Conservation (phyloP, 169 alveolate genomes). For the Cystoisospora suis region DNA sequence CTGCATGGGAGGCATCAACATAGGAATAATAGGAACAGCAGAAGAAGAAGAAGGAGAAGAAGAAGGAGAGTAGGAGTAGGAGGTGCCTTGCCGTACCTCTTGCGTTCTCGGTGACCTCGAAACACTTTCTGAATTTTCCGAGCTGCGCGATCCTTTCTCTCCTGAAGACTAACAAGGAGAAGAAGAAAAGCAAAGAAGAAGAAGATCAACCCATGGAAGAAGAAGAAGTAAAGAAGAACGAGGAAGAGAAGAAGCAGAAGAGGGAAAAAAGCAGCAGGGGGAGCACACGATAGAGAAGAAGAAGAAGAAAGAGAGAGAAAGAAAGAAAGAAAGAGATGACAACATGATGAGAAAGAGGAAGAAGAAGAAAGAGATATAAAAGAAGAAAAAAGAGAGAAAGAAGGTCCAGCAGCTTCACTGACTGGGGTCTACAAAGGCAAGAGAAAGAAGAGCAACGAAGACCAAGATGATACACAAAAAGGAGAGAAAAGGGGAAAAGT, state of each 20-base stretch:
- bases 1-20: background rate
- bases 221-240: background rate
- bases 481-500: background rate
- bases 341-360: background rate
- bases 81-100: background rate
- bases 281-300: background rate
- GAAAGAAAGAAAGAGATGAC: background rate
- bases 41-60: background rate
- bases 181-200: background rate
- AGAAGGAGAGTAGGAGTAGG: background rate
- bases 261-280: background rate
- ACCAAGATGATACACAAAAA: background rate
- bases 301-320: background rate
- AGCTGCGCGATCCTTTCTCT: conserved; percentile 33
- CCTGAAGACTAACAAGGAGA: background rate
- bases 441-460: background rate
- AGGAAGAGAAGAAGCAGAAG: background rate
- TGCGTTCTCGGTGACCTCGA: conserved; percentile 68
- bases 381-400: background rate
- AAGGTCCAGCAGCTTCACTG: background rate
- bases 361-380: background rate
- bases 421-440: background rate
- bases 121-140: conserved; percentile 64
- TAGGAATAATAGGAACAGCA: background rate
- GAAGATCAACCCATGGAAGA: background rate